Percentiles rank a stretch among this genome's conserved stretches.
These are phyloP conservation scores for Cordyceps farinosa DNA, from an alignment of 2,329 filamentous ascomycete species.

Conservation along the genomic window DNA sequence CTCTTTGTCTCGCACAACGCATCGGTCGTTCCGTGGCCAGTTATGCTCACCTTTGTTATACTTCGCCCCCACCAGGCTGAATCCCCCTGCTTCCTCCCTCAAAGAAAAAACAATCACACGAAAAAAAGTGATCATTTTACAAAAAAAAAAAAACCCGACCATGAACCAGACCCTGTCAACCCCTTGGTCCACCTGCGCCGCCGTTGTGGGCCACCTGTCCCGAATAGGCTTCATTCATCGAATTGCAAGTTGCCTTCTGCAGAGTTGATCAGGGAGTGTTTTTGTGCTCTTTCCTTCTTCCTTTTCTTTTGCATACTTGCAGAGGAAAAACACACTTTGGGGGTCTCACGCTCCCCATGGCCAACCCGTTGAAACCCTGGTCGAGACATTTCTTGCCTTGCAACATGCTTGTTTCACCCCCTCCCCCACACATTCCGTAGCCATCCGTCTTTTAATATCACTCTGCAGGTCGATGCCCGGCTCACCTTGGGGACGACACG, in stretches of 20 bases:
- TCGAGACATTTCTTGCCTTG: background rate
- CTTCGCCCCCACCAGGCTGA: background rate
- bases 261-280: too few relatives aligned
- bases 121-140: background rate
- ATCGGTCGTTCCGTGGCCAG: too few relatives aligned
- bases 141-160: background rate
- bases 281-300: too few relatives aligned
- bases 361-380: background rate
- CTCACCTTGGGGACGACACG: background rate
- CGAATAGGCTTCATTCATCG: slow-evolving; percentile 11
- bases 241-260: too few relatives aligned
- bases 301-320: too few relatives aligned
- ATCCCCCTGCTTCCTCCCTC: background rate
- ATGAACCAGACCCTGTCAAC: background rate
- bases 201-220: background rate
- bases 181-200: background rate
- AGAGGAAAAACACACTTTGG: too few relatives aligned
- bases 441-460: background rate
- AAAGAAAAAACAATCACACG: background rate
- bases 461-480: background rate
- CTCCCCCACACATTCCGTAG: background rate
- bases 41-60: too few relatives aligned
- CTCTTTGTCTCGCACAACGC: too few relatives aligned
- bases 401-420: slow-evolving; percentile 7
- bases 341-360: background rate